Base-by-base conservation (phyloP, 2,329 filamentous ascomycete genomes). In the Aspergillus puulaauensis region DNA sequence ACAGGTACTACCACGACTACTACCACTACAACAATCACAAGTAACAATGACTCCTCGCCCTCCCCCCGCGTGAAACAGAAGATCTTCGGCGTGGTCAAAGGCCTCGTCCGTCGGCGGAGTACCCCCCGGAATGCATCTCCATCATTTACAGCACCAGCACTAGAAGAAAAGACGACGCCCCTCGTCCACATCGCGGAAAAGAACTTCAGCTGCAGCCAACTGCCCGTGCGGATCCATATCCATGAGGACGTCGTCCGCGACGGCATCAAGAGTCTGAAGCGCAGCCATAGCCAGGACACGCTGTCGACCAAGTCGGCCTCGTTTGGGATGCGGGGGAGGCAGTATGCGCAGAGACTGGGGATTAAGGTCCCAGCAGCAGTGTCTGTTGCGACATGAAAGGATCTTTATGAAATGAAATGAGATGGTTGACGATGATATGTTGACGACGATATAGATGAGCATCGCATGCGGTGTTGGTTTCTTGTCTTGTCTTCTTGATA, bases 281-380 rank as follows among this genome's bases (percentile, higher is more conserved):
- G 44, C 23, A 54, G 33, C 17, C 41, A 39, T 15, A 39, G 31
- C 17, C 37, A 49, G 9, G 33, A 6, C 19, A 3, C 17, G 31
- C 8, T 27, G 19, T 11, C 45, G 19, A 31, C 27, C 8, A 31
- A 39, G 12, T 8, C 41, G 19, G 6, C 1, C 12, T 37, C 31
- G 23, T 17, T 39, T 33, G 21, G 17, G 1, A 9, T 21, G 35
- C 52, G 33, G 2, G 51, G 51, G 4, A 17, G 33, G 19, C 33
- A 40, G 44, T 54, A 54, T 31, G 52, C 33, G 33, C 31, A 48
- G 43, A 33, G 35, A 21, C 9, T 54, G 52, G 43, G 52, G n/a
- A 17, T 47, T 3, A 47, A 17, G 12, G 35, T 14, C 3, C n/a
- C 21, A 6, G 43, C 33, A 6, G 11, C 40, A 14, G 40, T 45